A percentile compares a stretch with the other conserved stretches of the same genome.
Conservation (phyloP, 306 rosid species). For the Cicer cuneatum region DNA sequence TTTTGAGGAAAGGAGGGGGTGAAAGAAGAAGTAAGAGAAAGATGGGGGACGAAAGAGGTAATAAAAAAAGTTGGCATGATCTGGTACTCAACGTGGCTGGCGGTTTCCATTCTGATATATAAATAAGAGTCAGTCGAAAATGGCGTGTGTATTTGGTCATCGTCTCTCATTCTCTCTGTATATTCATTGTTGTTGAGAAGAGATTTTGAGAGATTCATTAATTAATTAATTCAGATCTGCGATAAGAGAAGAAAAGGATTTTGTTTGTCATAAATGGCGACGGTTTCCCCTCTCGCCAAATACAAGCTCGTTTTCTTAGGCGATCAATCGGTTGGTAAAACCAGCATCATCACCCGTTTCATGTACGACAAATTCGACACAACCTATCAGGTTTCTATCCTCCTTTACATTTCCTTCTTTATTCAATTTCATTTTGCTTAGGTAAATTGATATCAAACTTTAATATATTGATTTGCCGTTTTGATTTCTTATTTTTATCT, state of each 20-base stretch:
- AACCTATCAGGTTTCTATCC: constrained; percentile 75
- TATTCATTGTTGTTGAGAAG: not conserved
- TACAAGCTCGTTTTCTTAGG: constrained; percentile 70
- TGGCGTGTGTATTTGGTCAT: constrained; percentile 7
- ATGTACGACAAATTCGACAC: constrained; percentile 97
- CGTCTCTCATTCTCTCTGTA: constrained; percentile 10
- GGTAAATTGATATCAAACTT: not conserved
- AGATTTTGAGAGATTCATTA: constrained; percentile 46
- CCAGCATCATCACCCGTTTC: constrained; percentile 96
- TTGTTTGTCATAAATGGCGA: constrained; percentile 54
- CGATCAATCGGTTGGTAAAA: constrained; percentile 93
- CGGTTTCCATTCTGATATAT: constrained; percentile 61
- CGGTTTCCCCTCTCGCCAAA: constrained; percentile 95
- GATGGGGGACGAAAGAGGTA: not conserved
- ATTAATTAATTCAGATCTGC: constrained; percentile 49
- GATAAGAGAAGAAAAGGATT: not conserved
- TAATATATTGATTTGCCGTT: not conserved
- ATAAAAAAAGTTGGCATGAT: not conserved
- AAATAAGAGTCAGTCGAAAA: constrained; percentile 48
- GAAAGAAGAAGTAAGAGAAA: not conserved
- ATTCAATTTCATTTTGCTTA: not conserved
- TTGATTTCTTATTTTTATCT: not conserved
- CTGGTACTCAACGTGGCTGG: constrained; percentile 59
- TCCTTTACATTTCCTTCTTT: not conserved
- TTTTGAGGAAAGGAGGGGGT: not conserved